Conservation (phyloP, 805 yeast species). For the Tetrapisispora taiwanensis region DNA sequence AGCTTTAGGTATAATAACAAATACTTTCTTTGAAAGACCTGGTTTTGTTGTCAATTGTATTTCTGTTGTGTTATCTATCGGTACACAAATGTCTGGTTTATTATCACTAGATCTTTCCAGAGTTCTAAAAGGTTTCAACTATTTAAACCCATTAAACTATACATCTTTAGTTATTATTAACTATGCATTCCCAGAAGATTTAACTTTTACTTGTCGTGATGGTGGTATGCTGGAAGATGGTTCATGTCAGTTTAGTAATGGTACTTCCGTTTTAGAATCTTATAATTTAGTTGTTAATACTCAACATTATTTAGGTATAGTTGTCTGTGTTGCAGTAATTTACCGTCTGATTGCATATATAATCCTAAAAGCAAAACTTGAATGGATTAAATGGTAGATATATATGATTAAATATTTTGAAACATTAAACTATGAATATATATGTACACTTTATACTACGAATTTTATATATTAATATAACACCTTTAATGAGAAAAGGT, state of each 20-base stretch:
- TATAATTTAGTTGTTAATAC: slow-evolving; percentile 37
- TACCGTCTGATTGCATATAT: slow-evolving; percentile 20
- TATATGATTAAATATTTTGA: too few species aligned
- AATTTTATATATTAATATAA: too few species aligned
- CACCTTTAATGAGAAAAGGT: too few species aligned
- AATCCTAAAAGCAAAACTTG: slow-evolving; percentile 20
- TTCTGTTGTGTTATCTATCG: slow-evolving; percentile 54
- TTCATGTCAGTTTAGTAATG: slow-evolving; percentile 41
- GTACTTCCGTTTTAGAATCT: slow-evolving; percentile 44
- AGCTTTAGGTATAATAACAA: slow-evolving; percentile 71
- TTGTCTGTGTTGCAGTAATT: slow-evolving; percentile 20
- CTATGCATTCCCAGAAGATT: slow-evolving; percentile 43
- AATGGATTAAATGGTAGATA: slow-evolving; percentile 21
- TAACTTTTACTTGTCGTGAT: slow-evolving; percentile 41
- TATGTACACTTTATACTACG: too few species aligned
- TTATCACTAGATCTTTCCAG: slow-evolving; percentile 68
- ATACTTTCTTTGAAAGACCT: slow-evolving; percentile 59
- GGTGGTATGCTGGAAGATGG: slow-evolving; percentile 29
- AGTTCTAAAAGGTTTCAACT: slow-evolving; percentile 61
- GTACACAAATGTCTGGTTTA: slow-evolving; percentile 76
- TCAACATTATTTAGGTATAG: slow-evolving; percentile 30
- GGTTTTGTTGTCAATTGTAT: slow-evolving; percentile 75
- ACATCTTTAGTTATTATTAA: slow-evolving; percentile 54
- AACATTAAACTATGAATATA: too few species aligned
- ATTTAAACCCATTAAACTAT: slow-evolving; percentile 68